Evolutionary conservation across 306 rosid genomes (phyloP).

Genomic region (Cyamopsis tetragonoloba): DNA sequence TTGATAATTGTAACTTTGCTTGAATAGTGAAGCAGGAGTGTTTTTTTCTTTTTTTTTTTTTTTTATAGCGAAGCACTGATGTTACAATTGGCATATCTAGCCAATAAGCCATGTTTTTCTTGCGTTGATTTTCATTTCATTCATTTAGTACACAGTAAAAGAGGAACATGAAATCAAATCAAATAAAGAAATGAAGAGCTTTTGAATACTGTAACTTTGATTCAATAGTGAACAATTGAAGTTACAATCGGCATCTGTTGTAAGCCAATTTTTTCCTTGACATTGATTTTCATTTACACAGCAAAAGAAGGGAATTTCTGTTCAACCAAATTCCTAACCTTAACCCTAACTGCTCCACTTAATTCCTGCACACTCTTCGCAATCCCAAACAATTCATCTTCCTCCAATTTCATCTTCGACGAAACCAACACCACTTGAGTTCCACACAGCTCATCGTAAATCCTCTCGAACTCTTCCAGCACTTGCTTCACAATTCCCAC

Average conservation of each 20-base stretch:
- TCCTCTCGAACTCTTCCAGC: constrained; percentile 68
- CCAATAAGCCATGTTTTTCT: too few species aligned
- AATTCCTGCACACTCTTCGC: constrained; percentile 42
- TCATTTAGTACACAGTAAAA: too few species aligned
- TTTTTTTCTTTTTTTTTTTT: too few species aligned
- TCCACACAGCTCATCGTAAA: constrained; percentile 57
- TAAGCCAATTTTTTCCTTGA: too few species aligned
- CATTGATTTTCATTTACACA: constrained; percentile 10
- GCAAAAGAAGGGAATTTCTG: constrained; percentile 25
- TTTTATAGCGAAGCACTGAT: too few species aligned
- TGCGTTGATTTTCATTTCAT: too few species aligned
- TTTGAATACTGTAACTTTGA: too few species aligned
- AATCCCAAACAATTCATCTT: constrained; percentile 45
- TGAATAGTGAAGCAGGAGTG: too few species aligned
- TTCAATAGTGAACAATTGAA: too few species aligned
- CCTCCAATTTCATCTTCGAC: constrained; percentile 36
- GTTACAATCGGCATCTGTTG: too few species aligned
- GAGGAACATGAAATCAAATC: background rate
- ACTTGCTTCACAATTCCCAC: constrained; percentile 43
- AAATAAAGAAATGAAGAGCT: too few species aligned
- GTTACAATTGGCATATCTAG: too few species aligned
- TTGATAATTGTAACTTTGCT: background rate
- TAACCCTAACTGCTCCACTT: constrained; percentile 52
- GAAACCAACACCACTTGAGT: constrained; percentile 58
- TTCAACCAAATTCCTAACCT: constrained; percentile 47